Evolutionary conservation across 805 yeast genomes (phyloP).

Genomic region (Spathaspora arborariae): DNA sequence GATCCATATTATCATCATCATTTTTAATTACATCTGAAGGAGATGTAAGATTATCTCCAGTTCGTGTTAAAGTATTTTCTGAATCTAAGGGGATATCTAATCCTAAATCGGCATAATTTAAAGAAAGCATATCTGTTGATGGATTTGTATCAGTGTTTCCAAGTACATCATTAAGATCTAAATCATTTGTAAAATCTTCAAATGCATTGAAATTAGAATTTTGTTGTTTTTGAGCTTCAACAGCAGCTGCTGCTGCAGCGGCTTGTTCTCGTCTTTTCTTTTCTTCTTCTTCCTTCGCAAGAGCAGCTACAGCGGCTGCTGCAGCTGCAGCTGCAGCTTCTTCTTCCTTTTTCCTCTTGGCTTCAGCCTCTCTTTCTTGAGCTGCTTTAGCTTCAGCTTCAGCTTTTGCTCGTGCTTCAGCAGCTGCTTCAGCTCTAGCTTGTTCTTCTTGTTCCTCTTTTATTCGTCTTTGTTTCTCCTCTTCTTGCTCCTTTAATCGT

Average conservation of each 20-base stretch:
- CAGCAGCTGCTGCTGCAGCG: constrained; percentile 7
- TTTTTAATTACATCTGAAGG: not conserved
- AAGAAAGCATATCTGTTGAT: not conserved
- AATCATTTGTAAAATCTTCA: constrained; percentile 14
- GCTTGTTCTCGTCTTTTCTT: constrained; percentile 13
- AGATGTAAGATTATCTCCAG: not conserved
- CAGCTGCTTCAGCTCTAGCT: constrained; percentile 21
- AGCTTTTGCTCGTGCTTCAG: constrained; percentile 10
- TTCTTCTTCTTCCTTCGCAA: constrained; percentile 13
- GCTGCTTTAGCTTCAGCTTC: constrained; percentile 11
- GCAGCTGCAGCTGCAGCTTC: constrained; percentile 5
- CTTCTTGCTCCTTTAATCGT: constrained; percentile 17
- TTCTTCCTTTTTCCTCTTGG: constrained; percentile 13
- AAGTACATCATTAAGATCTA: constrained; percentile 10
- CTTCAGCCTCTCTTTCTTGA: constrained; percentile 14
- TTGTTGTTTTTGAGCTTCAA: constrained; percentile 7
- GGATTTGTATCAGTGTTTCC: constrained; percentile 3
- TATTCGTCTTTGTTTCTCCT: constrained; percentile 20
- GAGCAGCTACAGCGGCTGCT: not conserved
- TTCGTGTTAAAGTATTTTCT: not conserved
- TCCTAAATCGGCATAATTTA: constrained; percentile 4
- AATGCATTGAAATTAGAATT: constrained; percentile 10
- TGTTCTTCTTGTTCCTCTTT: constrained; percentile 16
- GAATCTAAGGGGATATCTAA: constrained; percentile 2
- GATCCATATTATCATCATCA: constrained; percentile 11